Percentiles rank a stretch among this genome's conserved stretches.
Conservation (phyloP, 345 rosid species). For the Gossypium turneri region DNA sequence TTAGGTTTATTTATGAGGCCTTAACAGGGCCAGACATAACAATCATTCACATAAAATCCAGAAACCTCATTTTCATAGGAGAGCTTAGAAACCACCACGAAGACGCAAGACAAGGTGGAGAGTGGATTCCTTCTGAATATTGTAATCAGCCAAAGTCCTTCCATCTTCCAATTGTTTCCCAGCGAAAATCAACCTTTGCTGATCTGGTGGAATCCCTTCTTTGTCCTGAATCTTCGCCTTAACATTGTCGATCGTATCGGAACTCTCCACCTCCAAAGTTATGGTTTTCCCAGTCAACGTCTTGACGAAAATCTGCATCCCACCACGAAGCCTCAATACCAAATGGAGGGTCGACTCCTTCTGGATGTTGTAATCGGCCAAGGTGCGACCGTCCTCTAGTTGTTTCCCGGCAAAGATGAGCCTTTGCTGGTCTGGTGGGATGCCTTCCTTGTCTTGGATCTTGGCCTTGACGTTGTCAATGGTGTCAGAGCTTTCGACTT, state of each 20-base stretch:
- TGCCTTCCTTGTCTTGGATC: conserved; percentile 44
- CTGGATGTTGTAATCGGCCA: conserved; percentile 39
- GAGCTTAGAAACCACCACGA: conserved; percentile 27
- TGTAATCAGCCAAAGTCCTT: conserved; percentile 36
- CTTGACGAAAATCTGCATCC: conserved; percentile 44
- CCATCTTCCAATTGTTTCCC: conserved; percentile 42
- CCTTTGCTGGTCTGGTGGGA: conserved; percentile 47
- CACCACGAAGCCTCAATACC: conserved; percentile 38
- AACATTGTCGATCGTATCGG: conserved; percentile 34
- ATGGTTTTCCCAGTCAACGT: conserved; percentile 35
- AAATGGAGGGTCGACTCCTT: conserved; percentile 41
- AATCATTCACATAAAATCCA: background rate
- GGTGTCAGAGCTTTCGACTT: conserved; percentile 43
- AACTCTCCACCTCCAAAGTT: conserved; percentile 34
- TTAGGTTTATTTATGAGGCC: background rate
- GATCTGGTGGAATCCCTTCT: conserved; percentile 41
- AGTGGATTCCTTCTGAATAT: conserved; percentile 40
- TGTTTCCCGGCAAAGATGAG: conserved; percentile 47
- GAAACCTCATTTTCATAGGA: background rate
- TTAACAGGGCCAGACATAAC: conserved; percentile 8
- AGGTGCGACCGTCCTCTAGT: conserved; percentile 29
- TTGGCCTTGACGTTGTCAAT: conserved; percentile 44
- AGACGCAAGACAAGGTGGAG: conserved; percentile 38
- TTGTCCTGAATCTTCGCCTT: conserved; percentile 40
- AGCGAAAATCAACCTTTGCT: conserved; percentile 37